Evolutionary conservation across 2,329 filamentous ascomycete genomes (phyloP).

Genomic region (Fusarium sp.): DNA sequence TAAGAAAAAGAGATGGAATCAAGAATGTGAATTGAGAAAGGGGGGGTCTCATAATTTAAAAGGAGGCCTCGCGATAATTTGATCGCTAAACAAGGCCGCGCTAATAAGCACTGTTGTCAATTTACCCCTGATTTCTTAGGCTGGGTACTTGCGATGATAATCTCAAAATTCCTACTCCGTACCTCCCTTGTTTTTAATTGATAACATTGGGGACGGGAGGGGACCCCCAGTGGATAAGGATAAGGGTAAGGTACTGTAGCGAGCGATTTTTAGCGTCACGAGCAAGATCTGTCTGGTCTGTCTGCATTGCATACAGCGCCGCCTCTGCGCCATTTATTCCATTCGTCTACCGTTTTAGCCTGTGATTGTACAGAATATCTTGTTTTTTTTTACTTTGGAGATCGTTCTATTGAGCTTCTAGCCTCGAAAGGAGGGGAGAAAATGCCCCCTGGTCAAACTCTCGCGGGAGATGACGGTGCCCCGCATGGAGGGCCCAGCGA

Average conservation of each 20-base stretch:
- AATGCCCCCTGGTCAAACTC: constrained; percentile 1
- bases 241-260: background rate
- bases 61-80: background rate
- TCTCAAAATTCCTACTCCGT: background rate
- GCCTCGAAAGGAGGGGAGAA: background rate
- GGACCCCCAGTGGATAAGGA: constrained; percentile 23
- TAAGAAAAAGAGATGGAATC: background rate
- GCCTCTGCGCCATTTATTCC: constrained; percentile 2
- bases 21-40: background rate
- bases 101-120: constrained; percentile 17
- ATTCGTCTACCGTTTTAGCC: background rate
- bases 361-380: background rate
- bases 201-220: constrained; percentile 30
- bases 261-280: constrained; percentile 18
- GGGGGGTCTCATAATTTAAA: constrained; percentile 12
- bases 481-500: constrained; percentile 11
- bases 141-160: constrained; percentile 13
- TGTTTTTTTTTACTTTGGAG: background rate
- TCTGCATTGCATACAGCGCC: background rate
- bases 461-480: constrained; percentile 9
- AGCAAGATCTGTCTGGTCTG: background rate
- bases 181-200: constrained; percentile 23
- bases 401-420: background rate
- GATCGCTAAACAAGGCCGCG: background rate
- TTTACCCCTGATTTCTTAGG: constrained; percentile 27